Conservation (phyloP, 768 basidiomycete species). For the Lentinus tigrinus region DNA sequence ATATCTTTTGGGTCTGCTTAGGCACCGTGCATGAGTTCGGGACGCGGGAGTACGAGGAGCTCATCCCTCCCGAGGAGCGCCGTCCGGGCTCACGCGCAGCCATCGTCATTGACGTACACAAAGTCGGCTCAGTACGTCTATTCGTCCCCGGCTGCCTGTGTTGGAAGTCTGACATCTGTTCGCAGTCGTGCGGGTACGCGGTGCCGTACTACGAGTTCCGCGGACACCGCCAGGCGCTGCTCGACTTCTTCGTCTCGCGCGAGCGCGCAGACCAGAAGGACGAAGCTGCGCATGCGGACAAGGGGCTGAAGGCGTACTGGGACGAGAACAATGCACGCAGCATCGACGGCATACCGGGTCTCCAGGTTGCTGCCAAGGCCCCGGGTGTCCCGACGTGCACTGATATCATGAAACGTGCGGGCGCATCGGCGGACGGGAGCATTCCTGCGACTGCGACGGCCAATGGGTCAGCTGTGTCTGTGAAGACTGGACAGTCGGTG, state of each 20-base stretch:
- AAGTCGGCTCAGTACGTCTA: slow-evolving; percentile 48
- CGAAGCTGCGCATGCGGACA: slow-evolving; percentile 23
- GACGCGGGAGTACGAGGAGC: slow-evolving; percentile 54
- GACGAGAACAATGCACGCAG: slow-evolving; percentile 45
- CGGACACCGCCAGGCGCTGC: slow-evolving; percentile 51
- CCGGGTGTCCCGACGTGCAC: not conserved
- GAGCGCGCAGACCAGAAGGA: slow-evolving; percentile 42
- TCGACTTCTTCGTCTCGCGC: slow-evolving; percentile 42
- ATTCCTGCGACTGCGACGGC: not conserved
- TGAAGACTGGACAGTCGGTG: not conserved
- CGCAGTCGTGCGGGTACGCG: slow-evolving; percentile 66
- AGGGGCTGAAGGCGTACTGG: slow-evolving; percentile 61
- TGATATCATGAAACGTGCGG: slow-evolving; percentile 18
- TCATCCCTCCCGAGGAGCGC: slow-evolving; percentile 46
- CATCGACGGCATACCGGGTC: slow-evolving; percentile 56
- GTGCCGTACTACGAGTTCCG: slow-evolving; percentile 62
- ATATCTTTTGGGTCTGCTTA: too few relatives aligned
- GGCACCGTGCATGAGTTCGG: slow-evolving; percentile 64
- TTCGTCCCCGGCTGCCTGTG: not conserved
- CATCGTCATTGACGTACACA: slow-evolving; percentile 60
- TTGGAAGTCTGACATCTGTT: slow-evolving; percentile 19
- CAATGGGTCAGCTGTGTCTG: not conserved
- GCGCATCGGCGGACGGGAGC: not conserved
- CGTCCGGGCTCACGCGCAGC: slow-evolving; percentile 58
- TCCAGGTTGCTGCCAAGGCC: slow-evolving; percentile 33